phyloP scores from a whole-genome alignment of 73 alveolate genomes.

The Paramecium tetraurelia region DNA sequence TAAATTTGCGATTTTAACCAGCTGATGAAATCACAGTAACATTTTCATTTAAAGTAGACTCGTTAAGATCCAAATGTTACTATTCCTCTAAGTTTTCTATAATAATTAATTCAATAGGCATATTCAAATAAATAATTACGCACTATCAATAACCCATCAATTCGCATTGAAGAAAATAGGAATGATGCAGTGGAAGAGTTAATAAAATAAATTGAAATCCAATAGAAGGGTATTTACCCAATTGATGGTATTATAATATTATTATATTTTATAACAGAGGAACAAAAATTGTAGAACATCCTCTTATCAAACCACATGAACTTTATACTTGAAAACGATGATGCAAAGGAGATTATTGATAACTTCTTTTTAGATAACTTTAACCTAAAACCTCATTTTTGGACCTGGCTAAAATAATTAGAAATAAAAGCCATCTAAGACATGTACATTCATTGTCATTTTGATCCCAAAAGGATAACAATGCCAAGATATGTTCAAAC shows the following conservation, averaged over 20 bases:
- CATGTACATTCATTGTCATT: neutral
- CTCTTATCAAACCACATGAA: neutral
- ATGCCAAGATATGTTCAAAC: neutral
- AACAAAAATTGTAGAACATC: neutral
- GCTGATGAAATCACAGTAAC: conserved; percentile 1
- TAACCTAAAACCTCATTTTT: neutral
- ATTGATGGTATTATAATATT: neutral
- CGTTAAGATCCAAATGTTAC: conserved; percentile 28
- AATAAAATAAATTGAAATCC: neutral
- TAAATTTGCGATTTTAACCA: conserved; percentile 3
- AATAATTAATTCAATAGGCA: neutral
- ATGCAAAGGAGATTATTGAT: neutral
- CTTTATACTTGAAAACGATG: neutral
- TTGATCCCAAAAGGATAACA: neutral
- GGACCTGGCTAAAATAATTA: neutral
- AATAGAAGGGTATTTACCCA: neutral
- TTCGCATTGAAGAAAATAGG: neutral
- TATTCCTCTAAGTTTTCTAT: conserved; percentile 38
- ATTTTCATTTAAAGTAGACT: neutral
- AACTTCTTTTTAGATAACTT: neutral
- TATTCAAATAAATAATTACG: conserved; percentile 13
- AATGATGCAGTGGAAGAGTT: conserved; percentile 10
- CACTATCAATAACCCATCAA: neutral
- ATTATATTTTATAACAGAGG: conserved; percentile 4
- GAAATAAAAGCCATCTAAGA: conserved; percentile 7